Evolutionary conservation across 176 grass and related monocot species (phyloP), one percentile per base, ranked within the genome.

Genomic region (Saccharum spontaneum): DNA sequence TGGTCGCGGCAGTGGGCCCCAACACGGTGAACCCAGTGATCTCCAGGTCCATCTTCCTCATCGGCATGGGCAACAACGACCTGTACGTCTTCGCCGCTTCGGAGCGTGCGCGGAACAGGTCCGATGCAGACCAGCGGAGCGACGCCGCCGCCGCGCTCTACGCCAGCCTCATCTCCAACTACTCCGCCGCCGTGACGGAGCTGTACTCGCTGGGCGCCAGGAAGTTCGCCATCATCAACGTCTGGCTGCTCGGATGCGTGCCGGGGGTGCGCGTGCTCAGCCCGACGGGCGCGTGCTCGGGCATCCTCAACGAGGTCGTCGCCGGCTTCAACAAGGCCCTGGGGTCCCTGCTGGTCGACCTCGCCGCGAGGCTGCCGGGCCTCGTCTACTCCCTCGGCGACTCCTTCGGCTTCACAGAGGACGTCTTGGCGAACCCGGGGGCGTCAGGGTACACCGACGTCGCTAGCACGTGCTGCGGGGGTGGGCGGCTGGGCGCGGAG

Each of bases 321-420:
- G 49, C 6, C 0, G 81, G 89, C 40, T 82, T 88, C 30, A 37
- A 87, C 48, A 4, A 4, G 0, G 49, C 28, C 0, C 0, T 88
- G 0, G n/a, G 20, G 20, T 10, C 44, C 0, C 30, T 22, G 3
- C 16, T 87, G 4, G 48, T 5, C 14, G 64, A 14, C 40, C 85
- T 90, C 14, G 69, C 69, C 5, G 23, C 23, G 0, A 59, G 33
- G 44, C 83, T 89, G 33, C 75, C 84, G 2, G 79, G 89, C 1
- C 49, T 84, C 38, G 14, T 16, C 20, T 91, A 91, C 84, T 84
- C 85, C 45, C 36, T 90, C 26, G 84, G 38, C 4, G 85, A 87
- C 65, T 9, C 67, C n/a, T 69, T 63, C 69, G 54, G 41, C 22
- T 48, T 76, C 67, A 34, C 43, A 15, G 6, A 6, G 45, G 72